Conservation (phyloP, 2,329 filamentous ascomycete genomes). For the Biscogniauxia marginata region DNA sequence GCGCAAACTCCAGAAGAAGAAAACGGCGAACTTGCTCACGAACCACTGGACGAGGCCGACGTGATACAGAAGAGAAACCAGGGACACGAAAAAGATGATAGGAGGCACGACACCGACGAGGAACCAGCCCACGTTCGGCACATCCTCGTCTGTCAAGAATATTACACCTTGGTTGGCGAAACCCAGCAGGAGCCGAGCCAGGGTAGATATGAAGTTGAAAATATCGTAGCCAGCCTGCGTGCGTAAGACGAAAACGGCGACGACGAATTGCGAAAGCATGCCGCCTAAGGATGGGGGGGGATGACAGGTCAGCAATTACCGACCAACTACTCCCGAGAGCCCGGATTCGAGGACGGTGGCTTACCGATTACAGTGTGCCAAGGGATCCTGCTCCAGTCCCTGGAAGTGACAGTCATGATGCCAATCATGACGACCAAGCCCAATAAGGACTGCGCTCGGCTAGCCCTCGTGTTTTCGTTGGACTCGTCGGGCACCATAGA, state of each 20-base stretch:
- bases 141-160: slow-evolving; percentile 62
- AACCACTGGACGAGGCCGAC: slow-evolving; percentile 84
- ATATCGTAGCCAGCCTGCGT: slow-evolving; percentile 83
- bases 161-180: slow-evolving; percentile 71
- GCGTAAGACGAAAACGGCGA: slow-evolving; percentile 84
- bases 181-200: slow-evolving; percentile 71
- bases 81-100: slow-evolving; percentile 92
- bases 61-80: slow-evolving; percentile 87
- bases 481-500: slow-evolving; percentile 71
- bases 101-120: slow-evolving; percentile 78
- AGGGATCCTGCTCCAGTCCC: slow-evolving; percentile 60
- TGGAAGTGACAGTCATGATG: slow-evolving; percentile 68
- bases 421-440: slow-evolving; percentile 71
- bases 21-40: slow-evolving; percentile 78
- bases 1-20: slow-evolving; percentile 87
- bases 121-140: slow-evolving; percentile 60
- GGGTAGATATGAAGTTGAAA: slow-evolving; percentile 80
- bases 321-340: neutral
- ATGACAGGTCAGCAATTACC: slow-evolving; percentile 1
- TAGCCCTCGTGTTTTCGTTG: slow-evolving; percentile 73
- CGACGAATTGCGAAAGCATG: slow-evolving; percentile 83
- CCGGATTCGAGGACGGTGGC: slow-evolving; percentile 3
- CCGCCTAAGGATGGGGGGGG: slow-evolving; percentile 47
- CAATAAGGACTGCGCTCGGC: slow-evolving; percentile 78
- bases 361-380: slow-evolving; percentile 76